These are phyloP conservation scores for Bipolaris oryzae DNA, from an alignment of 2,329 filamentous ascomycete genomes.

Conservation along the genomic window DNA sequence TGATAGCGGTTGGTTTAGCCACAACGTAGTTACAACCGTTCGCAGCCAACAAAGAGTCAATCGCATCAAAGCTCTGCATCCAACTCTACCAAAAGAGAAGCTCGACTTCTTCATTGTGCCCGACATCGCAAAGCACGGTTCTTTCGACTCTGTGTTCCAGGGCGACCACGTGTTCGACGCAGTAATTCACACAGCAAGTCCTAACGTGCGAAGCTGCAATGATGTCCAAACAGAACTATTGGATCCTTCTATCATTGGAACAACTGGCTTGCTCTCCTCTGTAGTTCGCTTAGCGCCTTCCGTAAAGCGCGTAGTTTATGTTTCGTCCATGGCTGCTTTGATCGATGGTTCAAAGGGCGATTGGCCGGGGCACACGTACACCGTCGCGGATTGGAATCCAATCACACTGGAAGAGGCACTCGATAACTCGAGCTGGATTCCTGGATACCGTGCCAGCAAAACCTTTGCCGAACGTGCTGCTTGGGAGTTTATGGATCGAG, in stretches of 20 bases:
- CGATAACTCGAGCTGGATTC: conserved; percentile 15
- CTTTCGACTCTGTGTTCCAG: conserved; percentile 64
- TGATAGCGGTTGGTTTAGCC: conserved; percentile 43
- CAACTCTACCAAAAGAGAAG: conserved; percentile 55
- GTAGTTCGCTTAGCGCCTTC: conserved; percentile 62
- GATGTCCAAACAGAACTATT: conserved; percentile 66
- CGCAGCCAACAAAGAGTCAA: conserved; percentile 62
- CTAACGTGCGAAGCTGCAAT: conserved; percentile 60
- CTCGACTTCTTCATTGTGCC: conserved; percentile 70
- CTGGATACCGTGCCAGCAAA: conserved; percentile 58
- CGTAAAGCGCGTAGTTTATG: conserved; percentile 73
- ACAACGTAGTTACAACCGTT: conserved; percentile 65
- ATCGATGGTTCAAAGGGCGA: conserved; percentile 50
- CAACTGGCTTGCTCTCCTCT: conserved; percentile 63
- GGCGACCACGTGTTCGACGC: conserved; percentile 67
- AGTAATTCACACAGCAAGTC: conserved; percentile 56
- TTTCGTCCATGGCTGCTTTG: conserved; percentile 68
- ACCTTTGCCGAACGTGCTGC: conserved; percentile 61
- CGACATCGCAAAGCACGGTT: conserved; percentile 70
- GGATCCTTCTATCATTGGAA: conserved; percentile 66
- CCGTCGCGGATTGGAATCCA: conserved; percentile 60
- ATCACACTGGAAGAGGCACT: conserved; percentile 56
- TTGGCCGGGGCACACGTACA: conserved; percentile 56
- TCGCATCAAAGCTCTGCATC: conserved; percentile 59
- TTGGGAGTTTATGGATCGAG: conserved; percentile 55